phyloP scores from a whole-genome alignment of 2,329 filamentous ascomycete genomes.

The Neofusicoccum laricinum region DNA sequence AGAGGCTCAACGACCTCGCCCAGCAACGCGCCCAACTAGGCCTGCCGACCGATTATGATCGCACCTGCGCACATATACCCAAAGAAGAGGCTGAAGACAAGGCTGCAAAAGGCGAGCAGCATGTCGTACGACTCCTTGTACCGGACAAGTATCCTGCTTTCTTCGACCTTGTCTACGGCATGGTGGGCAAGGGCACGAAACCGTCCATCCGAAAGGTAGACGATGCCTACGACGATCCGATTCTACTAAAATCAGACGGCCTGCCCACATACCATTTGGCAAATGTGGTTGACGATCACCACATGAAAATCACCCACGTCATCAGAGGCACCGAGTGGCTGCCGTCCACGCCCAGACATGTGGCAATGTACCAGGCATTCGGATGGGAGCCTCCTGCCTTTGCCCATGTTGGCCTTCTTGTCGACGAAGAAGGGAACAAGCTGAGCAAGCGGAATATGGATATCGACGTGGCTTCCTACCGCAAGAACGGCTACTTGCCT shows the following conservation, averaged over 20 bases:
- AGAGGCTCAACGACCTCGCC: constrained; percentile 67
- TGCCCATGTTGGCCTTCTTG: constrained; percentile 49
- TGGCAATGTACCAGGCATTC: constrained; percentile 53
- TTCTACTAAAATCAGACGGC: constrained; percentile 87
- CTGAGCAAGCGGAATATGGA: constrained; percentile 78
- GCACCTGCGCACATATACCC: constrained; percentile 69
- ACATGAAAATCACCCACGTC: constrained; percentile 95
- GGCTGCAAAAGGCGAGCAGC: constrained; percentile 64
- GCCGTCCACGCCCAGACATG: constrained; percentile 80
- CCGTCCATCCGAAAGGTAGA: constrained; percentile 35
- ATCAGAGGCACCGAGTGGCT: constrained; percentile 97
- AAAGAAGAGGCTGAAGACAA: constrained; percentile 67
- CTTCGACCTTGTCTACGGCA: constrained; percentile 76
- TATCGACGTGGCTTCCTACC: constrained; percentile 58
- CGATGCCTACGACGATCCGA: constrained; percentile 71
- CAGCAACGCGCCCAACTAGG: constrained; percentile 59
- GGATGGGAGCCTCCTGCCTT: constrained; percentile 48
- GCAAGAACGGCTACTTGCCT: constrained; percentile 57
- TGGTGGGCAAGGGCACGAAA: constrained; percentile 52
- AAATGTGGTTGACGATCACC: constrained; percentile 93
- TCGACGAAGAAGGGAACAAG: constrained; percentile 48
- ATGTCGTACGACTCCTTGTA: constrained; percentile 74
- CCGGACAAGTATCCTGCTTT: constrained; percentile 63
- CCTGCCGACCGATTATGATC: constrained; percentile 61
- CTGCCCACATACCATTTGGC: constrained; percentile 96